Evolutionary conservation across 2,329 filamentous ascomycete species (phyloP), one percentile per base, ranked within the genome.

Genomic region (Rutstroemia sp.): DNA sequence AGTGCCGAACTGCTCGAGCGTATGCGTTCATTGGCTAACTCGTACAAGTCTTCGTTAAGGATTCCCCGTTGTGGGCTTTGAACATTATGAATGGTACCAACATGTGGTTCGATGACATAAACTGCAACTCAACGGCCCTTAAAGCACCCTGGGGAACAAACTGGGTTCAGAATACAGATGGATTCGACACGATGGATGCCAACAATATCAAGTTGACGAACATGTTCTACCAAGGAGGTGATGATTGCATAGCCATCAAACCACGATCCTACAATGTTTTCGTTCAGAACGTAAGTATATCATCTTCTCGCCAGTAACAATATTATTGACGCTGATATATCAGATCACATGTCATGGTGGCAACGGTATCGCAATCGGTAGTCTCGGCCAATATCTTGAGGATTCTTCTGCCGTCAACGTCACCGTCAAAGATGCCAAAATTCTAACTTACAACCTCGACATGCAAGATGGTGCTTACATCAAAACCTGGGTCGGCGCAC

Each of bases 21-120:
- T 12, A 12, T 12, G 30, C 10, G 10, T 34, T 42, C n/a, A 42
- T 23, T 52, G 42, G 52, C 52, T 17, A 25, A 53, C 45, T 2
- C 16, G 10, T 5, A 34, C 12, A 21, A 67, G 64, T 82, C 64
- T 73, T 70, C 53, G 70, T 81, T 58, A 72, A 73, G 40, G 72
- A 81, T 54, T 75, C 78, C 2, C 77, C 73, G 10, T 70, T 82
- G 2, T 82, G 79, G 79, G 68, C 69, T 16, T 65, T 81, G 50
- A 81, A 81, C 62, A 78, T 81, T 58, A 81, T 81, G 76, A 81
- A 80, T 54, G 78, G 77, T 1, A 81, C 76, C 0, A 71, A 79
- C 51, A 76, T 81, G 66, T 68, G 66, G 50, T 76, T 81, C 58
- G 71, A 77, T 53, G 75, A 80, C 58, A 76, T 81, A 44, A 70